Evolutionary conservation across 305 asterid species (phyloP).

Genomic region (Coffea humblotiana): DNA sequence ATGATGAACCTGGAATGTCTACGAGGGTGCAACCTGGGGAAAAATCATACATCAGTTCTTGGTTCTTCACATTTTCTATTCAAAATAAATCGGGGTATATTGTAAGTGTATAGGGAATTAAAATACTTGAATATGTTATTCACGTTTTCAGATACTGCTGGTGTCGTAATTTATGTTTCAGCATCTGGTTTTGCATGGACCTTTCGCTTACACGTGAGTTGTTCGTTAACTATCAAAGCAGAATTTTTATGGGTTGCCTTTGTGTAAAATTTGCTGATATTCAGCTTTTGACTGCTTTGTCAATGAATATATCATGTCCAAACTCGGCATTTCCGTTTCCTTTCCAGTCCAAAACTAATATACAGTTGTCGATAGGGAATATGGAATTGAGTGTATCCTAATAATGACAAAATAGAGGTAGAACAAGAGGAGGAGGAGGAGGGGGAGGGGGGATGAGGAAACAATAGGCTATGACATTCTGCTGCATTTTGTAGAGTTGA

Average conservation of each 20-base stretch:
- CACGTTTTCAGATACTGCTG: background rate
- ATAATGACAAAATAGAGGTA: background rate
- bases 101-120: background rate
- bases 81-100: constrained; percentile 23
- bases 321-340: background rate
- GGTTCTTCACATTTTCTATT: constrained; percentile 59
- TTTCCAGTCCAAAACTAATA: background rate
- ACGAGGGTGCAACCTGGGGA: constrained; percentile 77
- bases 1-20: constrained; percentile 82
- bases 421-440: background rate
- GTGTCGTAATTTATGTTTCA: background rate
- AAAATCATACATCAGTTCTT: constrained; percentile 69
- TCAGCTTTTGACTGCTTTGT: background rate
- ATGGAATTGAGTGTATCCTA: background rate
- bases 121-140: background rate
- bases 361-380: too few relatives aligned
- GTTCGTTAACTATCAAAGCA: background rate
- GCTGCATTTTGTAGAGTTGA: background rate
- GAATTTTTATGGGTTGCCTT: background rate
- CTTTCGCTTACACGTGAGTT: background rate
- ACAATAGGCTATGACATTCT: background rate
- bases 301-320: background rate
- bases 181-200: background rate
- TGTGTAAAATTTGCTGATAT: background rate
- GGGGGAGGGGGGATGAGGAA: background rate